Evolutionary conservation across 257 asterid genomes (phyloP).

Genomic region (Solanum pinnatisectum): DNA sequence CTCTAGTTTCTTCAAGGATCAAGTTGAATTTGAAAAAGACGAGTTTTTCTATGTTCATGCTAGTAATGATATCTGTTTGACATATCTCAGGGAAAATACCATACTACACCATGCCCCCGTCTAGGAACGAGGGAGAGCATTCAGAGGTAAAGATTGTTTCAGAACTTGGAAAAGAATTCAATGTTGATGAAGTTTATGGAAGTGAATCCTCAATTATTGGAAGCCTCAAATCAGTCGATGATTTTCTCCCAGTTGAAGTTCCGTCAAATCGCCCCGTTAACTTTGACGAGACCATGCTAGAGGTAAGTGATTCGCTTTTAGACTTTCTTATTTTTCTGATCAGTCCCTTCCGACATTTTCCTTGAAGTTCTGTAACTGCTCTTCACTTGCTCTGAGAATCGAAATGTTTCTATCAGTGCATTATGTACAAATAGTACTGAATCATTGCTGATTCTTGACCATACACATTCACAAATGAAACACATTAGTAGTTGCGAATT

Average conservation of each 20-base stretch:
- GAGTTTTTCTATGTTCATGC: neutral
- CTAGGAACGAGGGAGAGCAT: conserved; percentile 48
- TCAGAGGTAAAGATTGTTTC: conserved; percentile 69
- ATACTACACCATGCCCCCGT: conserved; percentile 87
- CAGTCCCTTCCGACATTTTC: neutral
- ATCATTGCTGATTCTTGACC: neutral
- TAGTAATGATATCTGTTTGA: neutral
- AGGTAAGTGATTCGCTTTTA: conserved; percentile 37
- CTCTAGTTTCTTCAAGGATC: neutral
- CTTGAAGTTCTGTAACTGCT: neutral
- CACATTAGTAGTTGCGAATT: neutral
- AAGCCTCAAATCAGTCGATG: conserved; percentile 79
- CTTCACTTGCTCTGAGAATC: neutral
- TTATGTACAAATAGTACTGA: neutral
- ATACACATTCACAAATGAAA: neutral
- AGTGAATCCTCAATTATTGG: conserved; percentile 84
- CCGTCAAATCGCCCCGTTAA: conserved; percentile 57
- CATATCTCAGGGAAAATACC: conserved; percentile 79
- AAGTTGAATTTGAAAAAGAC: neutral
- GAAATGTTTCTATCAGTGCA: neutral
- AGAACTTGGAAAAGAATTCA: conserved; percentile 71
- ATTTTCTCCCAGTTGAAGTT: conserved; percentile 69
- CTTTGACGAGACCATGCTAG: conserved; percentile 54
- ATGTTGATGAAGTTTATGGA: conserved; percentile 77
- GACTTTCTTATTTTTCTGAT: neutral